Evolutionary conservation across 805 yeast genomes (phyloP).

Genomic region (Millerozyma miso): DNA sequence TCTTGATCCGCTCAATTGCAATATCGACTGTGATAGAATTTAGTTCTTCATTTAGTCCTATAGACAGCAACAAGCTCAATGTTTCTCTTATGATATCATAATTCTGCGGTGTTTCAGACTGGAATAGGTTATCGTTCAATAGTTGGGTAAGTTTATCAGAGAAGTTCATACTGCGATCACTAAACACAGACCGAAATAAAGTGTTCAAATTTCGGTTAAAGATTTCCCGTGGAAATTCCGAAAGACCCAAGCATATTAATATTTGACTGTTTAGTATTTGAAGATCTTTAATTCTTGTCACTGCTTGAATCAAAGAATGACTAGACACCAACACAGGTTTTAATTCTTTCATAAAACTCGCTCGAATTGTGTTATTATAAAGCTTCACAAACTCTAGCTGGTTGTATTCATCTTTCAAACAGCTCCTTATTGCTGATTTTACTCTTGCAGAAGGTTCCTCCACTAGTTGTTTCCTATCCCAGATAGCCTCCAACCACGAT

Average conservation of each 20-base stretch:
- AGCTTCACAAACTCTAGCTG: slow-evolving; percentile 32
- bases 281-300: slow-evolving; percentile 17
- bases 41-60: slow-evolving; percentile 19
- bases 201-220: slow-evolving; percentile 28
- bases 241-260: slow-evolving; percentile 20
- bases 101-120: background rate
- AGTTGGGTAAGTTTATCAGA: slow-evolving; percentile 4
- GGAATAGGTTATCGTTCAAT: slow-evolving; percentile 5
- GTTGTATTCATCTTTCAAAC: slow-evolving; percentile 28
- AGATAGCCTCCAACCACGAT: slow-evolving; percentile 30
- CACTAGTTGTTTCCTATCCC: slow-evolving; percentile 10
- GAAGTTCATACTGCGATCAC: slow-evolving; percentile 4
- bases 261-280: slow-evolving; percentile 15
- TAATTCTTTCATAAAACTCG: slow-evolving; percentile 13
- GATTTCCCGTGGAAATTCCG: slow-evolving; percentile 14
- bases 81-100: slow-evolving; percentile 15
- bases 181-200: slow-evolving; percentile 18
- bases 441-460: slow-evolving; percentile 31
- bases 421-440: slow-evolving; percentile 32
- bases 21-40: slow-evolving; percentile 31
- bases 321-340: slow-evolving; percentile 2
- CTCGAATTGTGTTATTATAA: slow-evolving; percentile 28
- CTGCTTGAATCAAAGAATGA: slow-evolving; percentile 7
- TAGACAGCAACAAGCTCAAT: slow-evolving; percentile 11
- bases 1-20: slow-evolving; percentile 32